These are phyloP conservation scores for Colletotrichum shisoi DNA, from an alignment of 2,329 filamentous ascomycete genomes.

Conservation along the genomic window DNA sequence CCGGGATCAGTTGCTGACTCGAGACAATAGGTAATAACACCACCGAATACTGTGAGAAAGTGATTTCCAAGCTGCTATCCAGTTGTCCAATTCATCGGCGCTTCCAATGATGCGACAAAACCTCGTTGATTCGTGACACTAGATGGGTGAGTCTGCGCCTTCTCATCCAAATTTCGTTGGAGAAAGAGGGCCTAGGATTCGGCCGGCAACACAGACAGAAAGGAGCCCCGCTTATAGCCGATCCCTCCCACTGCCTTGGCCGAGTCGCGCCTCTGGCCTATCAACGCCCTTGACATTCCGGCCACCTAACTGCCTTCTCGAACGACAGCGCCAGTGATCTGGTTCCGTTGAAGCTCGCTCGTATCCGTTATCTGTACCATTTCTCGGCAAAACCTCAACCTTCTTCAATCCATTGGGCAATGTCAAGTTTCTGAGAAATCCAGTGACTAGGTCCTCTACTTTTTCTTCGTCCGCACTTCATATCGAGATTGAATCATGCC, in stretches of 20 bases:
- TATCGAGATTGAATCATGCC: conserved; percentile 18
- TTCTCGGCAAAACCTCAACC: neutral
- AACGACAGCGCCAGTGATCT: neutral
- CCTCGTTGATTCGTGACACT: neutral
- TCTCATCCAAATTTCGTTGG: neutral
- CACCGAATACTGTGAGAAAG: neutral
- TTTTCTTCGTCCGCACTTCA: neutral
- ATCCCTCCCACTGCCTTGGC: neutral
- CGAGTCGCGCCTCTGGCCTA: conserved; percentile 18
- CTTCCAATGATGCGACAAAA: neutral
- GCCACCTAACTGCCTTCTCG: neutral
- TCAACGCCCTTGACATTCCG: conserved; percentile 16
- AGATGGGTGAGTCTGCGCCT: too few relatives aligned
- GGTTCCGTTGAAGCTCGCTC: too few relatives aligned
- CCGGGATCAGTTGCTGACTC: neutral
- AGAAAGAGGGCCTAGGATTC: neutral
- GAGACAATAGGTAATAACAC: neutral
- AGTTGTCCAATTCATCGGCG: neutral
- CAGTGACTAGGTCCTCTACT: neutral
- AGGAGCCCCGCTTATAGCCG: conserved; percentile 27
- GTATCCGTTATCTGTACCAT: too few relatives aligned
- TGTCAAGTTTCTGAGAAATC: neutral
- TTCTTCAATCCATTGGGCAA: neutral
- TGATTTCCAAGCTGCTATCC: neutral
- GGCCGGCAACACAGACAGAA: neutral